These are phyloP conservation scores for Phialocephala subalpina DNA, from an alignment of 2,329 filamentous ascomycete genomes.

Conservation along the genomic window DNA sequence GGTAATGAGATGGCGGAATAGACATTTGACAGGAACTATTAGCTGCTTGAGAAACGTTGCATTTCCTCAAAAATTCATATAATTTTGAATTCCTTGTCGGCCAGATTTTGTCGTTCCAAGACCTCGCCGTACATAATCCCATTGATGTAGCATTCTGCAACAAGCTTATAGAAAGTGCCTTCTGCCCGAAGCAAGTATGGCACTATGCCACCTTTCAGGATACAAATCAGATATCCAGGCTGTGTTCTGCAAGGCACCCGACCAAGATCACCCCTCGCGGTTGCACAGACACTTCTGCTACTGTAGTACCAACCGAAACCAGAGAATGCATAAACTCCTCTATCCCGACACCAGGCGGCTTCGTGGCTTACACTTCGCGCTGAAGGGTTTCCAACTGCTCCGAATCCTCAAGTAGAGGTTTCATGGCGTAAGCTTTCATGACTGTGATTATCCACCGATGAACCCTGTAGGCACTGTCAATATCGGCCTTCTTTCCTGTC, in stretches of 20 bases:
- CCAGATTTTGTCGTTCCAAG: conserved; percentile 10
- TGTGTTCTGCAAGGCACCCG: conserved; percentile 10
- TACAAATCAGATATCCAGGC: conserved; percentile 21
- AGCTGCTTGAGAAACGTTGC: no score
- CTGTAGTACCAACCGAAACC: conserved; percentile 3
- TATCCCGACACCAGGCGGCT: conserved; percentile 4
- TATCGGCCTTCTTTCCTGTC: no score
- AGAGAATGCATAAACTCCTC: conserved; percentile 8
- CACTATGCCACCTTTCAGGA: conserved; percentile 21
- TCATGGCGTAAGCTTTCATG: no score
- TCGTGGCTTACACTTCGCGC: not conserved
- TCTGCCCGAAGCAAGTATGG: conserved; percentile 25
- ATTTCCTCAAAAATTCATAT: no score
- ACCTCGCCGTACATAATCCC: conserved; percentile 31
- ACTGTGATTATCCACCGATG: no score
- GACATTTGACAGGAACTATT: no score
- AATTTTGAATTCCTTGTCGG: not conserved
- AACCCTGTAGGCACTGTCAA: no score
- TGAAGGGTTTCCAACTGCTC: no score
- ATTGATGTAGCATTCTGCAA: conserved; percentile 30
- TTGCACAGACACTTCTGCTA: conserved; percentile 12
- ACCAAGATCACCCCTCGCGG: conserved; percentile 14
- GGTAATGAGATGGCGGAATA: no score
- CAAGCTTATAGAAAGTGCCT: conserved; percentile 19
- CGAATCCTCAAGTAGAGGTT: no score